Evolutionary conservation across 1,284 basidiomycete genomes (phyloP), one percentile per base, ranked within the genome.

Genomic region (Ustilago cynodontis): DNA sequence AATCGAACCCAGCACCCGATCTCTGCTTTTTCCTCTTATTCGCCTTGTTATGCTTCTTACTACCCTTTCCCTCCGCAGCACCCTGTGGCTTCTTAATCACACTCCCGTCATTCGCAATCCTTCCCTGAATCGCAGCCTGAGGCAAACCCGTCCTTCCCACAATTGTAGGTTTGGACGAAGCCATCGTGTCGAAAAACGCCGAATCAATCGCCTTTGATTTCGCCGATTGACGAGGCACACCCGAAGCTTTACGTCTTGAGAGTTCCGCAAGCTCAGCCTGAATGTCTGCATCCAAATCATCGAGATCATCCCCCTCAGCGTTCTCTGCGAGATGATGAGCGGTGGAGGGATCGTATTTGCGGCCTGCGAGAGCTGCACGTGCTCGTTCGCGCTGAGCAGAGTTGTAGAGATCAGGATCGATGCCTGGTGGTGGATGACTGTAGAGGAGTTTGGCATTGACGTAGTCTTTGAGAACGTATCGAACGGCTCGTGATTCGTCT

Each of bases 381-480:
- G 91, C 90, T 31, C 90, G 87, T 55, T 90, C 88, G 59, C 93
- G 90, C 16, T 91, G 92, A 55, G 89, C 89, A 53, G 88, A 86
- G 87, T 99, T 99, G 88, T 96, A 99, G 2, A 88, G 88, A 60
- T 91, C 89, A 14, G 92, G 90, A 10, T 90, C 86, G 5, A 91
- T 49, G 8, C 81, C 87, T 10, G 97, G 95, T 20, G 94, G 86
- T 0, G 90, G 91, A 73, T 96, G 93, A 76, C 93, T 93, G 86
- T 91, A 98, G 9, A 99, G 89, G 0, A 99, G 89, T 80, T 94
- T 94, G 39, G 94, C 97, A 80, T 93, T 95, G 73, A 99, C 94
- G 82, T 98, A 99, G 87, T 99, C 97, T 87, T 99, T 99, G 64
- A 99, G 89, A 61, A 99, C 90, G 84, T 93, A 93, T 67, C 97